phyloP scores from a whole-genome alignment of 345 rosid species.

The Citrus mangshanensis region DNA sequence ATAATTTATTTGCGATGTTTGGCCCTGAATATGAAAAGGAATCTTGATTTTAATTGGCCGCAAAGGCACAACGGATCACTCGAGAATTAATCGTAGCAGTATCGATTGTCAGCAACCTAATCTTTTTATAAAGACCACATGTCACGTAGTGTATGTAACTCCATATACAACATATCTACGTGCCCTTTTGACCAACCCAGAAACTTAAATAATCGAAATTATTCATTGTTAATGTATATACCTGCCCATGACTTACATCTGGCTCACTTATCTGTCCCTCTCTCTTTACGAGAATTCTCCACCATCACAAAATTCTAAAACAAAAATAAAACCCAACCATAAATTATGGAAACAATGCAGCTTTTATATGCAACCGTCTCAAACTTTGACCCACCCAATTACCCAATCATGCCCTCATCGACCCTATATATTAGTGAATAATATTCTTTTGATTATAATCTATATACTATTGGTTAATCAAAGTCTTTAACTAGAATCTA shows the following conservation, averaged over 20 bases:
- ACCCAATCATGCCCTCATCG: neutral
- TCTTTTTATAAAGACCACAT: neutral
- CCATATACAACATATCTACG: slow-evolving; percentile 1
- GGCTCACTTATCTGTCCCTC: neutral
- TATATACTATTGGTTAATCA: neutral
- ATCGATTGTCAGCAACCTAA: neutral
- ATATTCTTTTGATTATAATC: neutral
- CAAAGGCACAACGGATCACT: too few relatives aligned
- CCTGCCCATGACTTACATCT: neutral
- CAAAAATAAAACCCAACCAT: neutral
- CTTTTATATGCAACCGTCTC: neutral
- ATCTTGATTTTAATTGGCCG: neutral
- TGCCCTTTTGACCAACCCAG: slow-evolving; percentile 35
- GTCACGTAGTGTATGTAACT: neutral
- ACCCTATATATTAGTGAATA: neutral
- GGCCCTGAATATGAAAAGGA: neutral
- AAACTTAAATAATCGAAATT: neutral
- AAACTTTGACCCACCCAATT: slow-evolving; percentile 18
- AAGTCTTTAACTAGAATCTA: too few relatives aligned
- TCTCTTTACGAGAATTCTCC: slow-evolving; percentile 19
- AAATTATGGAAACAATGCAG: slow-evolving; percentile 12
- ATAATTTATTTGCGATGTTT: neutral
- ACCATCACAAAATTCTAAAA: slow-evolving; percentile 34
- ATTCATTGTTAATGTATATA: neutral
- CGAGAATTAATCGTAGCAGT: too few relatives aligned